A percentile compares a stretch with the other conserved stretches of the same genome.
Evolutionary conservation across 371 early-diverging fungal genomes (phyloP).

Genomic region (Lichtheimia hyalospora): DNA sequence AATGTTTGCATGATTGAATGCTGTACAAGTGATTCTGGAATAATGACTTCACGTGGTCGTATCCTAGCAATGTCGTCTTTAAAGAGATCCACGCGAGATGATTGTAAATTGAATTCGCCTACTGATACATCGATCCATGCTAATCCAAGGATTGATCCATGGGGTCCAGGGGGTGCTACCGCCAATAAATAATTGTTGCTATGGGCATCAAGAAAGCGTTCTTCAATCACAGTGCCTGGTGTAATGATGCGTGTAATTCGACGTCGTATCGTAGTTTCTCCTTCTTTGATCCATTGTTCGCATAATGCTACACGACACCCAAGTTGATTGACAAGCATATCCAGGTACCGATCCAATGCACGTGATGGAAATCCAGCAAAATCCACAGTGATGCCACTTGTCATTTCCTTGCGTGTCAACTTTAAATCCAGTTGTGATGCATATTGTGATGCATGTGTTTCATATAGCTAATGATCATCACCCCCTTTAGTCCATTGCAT

Average conservation of each 20-base stretch:
- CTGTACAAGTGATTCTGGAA: slow-evolving; percentile 35
- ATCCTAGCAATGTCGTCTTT: slow-evolving; percentile 78
- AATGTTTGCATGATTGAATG: background rate
- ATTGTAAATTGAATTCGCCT: slow-evolving; percentile 82
- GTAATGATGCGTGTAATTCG: slow-evolving; percentile 82
- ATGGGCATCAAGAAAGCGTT: slow-evolving; percentile 59
- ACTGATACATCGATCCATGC: slow-evolving; percentile 93
- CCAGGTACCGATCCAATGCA: slow-evolving; percentile 73
- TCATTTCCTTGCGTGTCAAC: slow-evolving; percentile 55
- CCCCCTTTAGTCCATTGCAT: background rate
- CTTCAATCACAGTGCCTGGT: slow-evolving; percentile 85
- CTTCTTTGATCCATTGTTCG: slow-evolving; percentile 69
- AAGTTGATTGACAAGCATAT: slow-evolving; percentile 69
- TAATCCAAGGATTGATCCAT: slow-evolving; percentile 54
- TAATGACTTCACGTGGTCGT: slow-evolving; percentile 80
- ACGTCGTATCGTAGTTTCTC: slow-evolving; percentile 54
- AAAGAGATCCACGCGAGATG: slow-evolving; percentile 47
- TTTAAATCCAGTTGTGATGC: slow-evolving; percentile 72
- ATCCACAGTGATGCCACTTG: slow-evolving; percentile 41
- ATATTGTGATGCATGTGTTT: slow-evolving; percentile 70
- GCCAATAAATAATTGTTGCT: slow-evolving; percentile 73
- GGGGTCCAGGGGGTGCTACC: slow-evolving; percentile 25
- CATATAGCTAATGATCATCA: slow-evolving; percentile 58
- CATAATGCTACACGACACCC: slow-evolving; percentile 82
- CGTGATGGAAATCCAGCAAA: slow-evolving; percentile 82